Conservation (phyloP, 225 moss, liverwort and hornwort species). For the Pleurozium schreberi region DNA sequence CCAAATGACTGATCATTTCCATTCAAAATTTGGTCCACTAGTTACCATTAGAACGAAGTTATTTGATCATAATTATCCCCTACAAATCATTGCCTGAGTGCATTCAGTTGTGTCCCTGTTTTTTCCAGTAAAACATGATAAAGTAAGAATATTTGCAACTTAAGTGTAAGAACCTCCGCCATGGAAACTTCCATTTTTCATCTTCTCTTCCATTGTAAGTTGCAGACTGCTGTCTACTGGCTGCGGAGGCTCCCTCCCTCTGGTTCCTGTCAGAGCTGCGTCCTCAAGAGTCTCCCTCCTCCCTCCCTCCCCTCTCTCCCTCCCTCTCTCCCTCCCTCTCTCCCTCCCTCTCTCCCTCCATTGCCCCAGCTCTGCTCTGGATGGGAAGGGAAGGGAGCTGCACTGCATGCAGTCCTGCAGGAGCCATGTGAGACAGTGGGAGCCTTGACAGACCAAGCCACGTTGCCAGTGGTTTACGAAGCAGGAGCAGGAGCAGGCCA, state of each 20-base stretch:
- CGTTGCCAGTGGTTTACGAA: neutral
- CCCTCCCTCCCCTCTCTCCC: too few species aligned
- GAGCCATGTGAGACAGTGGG: conserved; percentile 9
- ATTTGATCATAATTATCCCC: too few species aligned
- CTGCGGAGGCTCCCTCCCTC: neutral
- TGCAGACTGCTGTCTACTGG: neutral
- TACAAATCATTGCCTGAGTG: neutral
- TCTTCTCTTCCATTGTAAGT: neutral
- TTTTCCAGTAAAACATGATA: neutral
- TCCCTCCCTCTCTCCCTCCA: too few species aligned
- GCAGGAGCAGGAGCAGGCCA: too few species aligned
- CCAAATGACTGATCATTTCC: neutral
- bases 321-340: too few species aligned
- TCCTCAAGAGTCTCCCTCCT: neutral
- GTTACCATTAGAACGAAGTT: neutral
- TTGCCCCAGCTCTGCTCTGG: neutral
- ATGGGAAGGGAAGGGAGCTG: neutral
- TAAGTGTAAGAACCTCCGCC: too few species aligned
- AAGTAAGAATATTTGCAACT: too few species aligned
- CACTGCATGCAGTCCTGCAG: too few species aligned
- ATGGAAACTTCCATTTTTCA: neutral
- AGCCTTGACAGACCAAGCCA: neutral
- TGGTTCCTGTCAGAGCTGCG: neutral
- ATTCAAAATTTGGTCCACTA: neutral
- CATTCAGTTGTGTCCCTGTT: too few species aligned